Percentiles rank a stretch among this genome's conserved stretches.
These are phyloP conservation scores for Chaetomium cochliodes DNA, from an alignment of 495 filamentous ascomycete genomes.

Conservation along the genomic window DNA sequence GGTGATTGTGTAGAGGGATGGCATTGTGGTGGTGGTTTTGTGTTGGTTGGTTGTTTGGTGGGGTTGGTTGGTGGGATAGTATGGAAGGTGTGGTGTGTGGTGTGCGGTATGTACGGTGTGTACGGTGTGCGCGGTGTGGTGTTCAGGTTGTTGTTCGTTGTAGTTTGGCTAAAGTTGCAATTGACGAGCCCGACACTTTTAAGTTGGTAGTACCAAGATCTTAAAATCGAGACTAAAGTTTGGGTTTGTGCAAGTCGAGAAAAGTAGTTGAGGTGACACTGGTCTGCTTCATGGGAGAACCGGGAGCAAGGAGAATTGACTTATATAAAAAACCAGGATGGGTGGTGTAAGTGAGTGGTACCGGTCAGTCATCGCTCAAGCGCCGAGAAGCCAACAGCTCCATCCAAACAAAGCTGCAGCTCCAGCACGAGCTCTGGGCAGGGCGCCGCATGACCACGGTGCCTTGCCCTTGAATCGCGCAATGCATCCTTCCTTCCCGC, in stretches of 20 bases:
- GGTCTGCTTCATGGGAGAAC: background rate
- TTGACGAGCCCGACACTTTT: background rate
- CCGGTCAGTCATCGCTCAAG: background rate
- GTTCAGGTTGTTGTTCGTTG: background rate
- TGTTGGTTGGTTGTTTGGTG: background rate
- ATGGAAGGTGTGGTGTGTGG: conserved; percentile 12
- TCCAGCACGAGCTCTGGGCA: conserved; percentile 21
- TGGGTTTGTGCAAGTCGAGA: background rate
- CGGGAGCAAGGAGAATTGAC: conserved; percentile 6
- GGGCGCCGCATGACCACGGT: conserved; percentile 23
- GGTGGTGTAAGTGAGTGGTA: conserved; percentile 18
- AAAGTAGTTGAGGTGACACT: conserved; percentile 4
- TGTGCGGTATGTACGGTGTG: background rate
- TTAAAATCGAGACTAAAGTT: background rate
- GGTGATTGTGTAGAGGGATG: conserved; percentile 61
- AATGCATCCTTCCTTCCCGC: background rate
- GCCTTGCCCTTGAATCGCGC: conserved; percentile 7
- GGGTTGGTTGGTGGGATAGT: conserved; percentile 18
- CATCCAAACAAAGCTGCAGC: conserved; percentile 19
- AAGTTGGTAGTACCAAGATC: background rate
- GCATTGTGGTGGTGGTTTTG: conserved; percentile 28
- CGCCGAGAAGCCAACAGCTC: background rate
- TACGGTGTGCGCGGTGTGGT: conserved; percentile 1
- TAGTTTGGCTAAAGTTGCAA: background rate
- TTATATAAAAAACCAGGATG: conserved; percentile 13